A percentile compares a stretch with the other conserved stretches of the same genome.
Conservation (phyloP, 495 filamentous ascomycete species). For the Massariosphaeria phaeospora region DNA sequence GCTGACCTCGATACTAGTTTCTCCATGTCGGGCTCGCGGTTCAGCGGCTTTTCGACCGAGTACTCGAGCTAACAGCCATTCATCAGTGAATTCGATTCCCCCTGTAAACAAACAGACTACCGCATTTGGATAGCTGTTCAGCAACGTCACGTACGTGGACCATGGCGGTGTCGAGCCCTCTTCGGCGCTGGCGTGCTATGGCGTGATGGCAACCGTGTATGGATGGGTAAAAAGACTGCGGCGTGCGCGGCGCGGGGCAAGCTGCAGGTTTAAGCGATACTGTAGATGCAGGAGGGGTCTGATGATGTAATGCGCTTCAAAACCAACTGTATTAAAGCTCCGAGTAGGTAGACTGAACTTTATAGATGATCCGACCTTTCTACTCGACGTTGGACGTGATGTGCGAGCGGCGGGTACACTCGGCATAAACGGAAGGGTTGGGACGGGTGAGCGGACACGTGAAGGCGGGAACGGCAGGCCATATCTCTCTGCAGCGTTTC, state of each 20-base stretch:
- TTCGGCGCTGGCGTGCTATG: background rate
- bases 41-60: constrained; percentile 43
- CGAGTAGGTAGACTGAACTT: background rate
- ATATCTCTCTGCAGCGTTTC: no score
- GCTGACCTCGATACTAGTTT: constrained; percentile 41
- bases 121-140: background rate
- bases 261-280: background rate
- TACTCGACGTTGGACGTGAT: no score
- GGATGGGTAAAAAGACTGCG: background rate
- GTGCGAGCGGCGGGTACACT: no score
- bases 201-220: constrained; percentile 6
- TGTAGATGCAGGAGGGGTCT: background rate
- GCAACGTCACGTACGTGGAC: constrained; percentile 7
- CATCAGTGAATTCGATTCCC: background rate
- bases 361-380: no score
- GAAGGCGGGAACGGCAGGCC: no score
- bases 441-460: no score
- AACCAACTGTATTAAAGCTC: background rate
- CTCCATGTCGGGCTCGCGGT: constrained; percentile 44
- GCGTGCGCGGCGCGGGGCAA: background rate
- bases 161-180: constrained; percentile 1
- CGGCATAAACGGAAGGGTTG: no score
- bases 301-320: no score
- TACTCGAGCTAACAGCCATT: constrained; percentile 35
- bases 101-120: constrained; percentile 3